Base-by-base conservation (phyloP, 1,284 basidiomycete species). In the Cutaneotrichosporon sp. region DNA sequence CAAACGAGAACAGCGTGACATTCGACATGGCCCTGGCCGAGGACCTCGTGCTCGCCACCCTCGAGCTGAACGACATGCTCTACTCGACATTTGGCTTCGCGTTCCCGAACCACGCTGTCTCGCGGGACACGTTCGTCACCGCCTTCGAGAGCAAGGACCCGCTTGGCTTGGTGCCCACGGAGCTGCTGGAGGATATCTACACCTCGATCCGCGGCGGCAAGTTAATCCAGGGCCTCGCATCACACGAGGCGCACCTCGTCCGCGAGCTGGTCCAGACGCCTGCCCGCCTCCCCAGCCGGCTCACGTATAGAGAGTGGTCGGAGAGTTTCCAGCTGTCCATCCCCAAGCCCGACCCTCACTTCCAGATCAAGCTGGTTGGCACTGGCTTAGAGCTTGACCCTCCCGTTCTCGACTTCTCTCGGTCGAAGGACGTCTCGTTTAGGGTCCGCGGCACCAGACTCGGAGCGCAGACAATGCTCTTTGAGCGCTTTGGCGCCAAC, bases 351-450 rank as follows among this genome's bases (percentile, higher is more conserved):
- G 95, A 97, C 73, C 83, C 89, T 18, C 81, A 87, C 36, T 86
- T 97, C 64, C 84, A 81, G 22, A 89, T 97, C 69, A 86, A 89
- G 67, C 82, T 97, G 6, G 86, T 87, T 58, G 93, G 94, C 4
- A 87, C 92, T 70, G 92, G 92, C 65, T 82, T 97, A 51, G 82
- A 84, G 51, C 95, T 95, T 74, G 91, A 97, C 68, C 92, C 92
- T 7, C 85, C 89, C 0, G 80, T 88, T 22, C 83, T 97, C 22
- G 87, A 83, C 38, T 97, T 97, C 72, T 78, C 86, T 1, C 86
- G 86, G 66, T 87, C 87, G 0, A 81, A 86, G 1, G 88, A 91
- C 69, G 88, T 85, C n/a, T 89, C 89, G 5, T 97, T 97, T 84
- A 86, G 90, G 53, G 85, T 97, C 42, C 92, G 86, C 14, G 92